These are phyloP conservation scores for Mucor racemosus DNA, from an alignment of 371 early-diverging fungal species.

Conservation along the genomic window DNA sequence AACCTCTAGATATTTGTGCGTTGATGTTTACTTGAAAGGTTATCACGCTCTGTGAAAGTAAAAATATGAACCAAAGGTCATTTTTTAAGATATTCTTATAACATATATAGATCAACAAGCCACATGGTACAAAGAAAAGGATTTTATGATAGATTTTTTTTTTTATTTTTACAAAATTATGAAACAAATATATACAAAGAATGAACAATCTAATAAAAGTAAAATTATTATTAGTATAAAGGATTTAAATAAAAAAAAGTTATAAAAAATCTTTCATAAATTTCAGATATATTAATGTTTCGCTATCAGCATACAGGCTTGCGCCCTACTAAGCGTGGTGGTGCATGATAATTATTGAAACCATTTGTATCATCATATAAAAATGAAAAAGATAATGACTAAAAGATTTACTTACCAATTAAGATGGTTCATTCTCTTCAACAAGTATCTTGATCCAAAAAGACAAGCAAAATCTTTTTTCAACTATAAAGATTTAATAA, in stretches of 20 bases:
- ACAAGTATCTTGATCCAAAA: background rate
- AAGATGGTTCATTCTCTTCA: background rate
- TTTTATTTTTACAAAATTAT: too few relatives aligned
- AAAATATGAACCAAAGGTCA: too few relatives aligned
- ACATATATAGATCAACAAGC: too few relatives aligned
- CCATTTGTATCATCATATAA: conserved; percentile 27
- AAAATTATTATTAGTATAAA: background rate
- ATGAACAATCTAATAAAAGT: background rate
- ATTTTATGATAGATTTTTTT: too few relatives aligned
- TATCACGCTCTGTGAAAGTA: too few relatives aligned
- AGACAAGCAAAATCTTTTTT: background rate
- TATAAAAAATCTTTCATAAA: conserved; percentile 11
- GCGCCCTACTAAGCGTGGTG: conserved; percentile 31
- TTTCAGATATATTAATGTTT: conserved; percentile 25
- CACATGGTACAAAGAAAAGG: too few relatives aligned
- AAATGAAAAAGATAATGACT: conserved; percentile 1
- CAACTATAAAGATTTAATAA: background rate
- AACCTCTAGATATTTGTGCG: too few relatives aligned
- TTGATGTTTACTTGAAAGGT: too few relatives aligned
- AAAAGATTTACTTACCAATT: conserved; percentile 17
- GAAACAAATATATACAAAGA: background rate
- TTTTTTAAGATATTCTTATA: too few relatives aligned
- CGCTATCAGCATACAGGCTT: conserved; percentile 25
- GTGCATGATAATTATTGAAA: conserved; percentile 31
- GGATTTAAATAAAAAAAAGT: background rate